These are phyloP conservation scores for Moelleriella libera DNA, from an alignment of 2,329 filamentous ascomycete genomes.

Conservation along the genomic window DNA sequence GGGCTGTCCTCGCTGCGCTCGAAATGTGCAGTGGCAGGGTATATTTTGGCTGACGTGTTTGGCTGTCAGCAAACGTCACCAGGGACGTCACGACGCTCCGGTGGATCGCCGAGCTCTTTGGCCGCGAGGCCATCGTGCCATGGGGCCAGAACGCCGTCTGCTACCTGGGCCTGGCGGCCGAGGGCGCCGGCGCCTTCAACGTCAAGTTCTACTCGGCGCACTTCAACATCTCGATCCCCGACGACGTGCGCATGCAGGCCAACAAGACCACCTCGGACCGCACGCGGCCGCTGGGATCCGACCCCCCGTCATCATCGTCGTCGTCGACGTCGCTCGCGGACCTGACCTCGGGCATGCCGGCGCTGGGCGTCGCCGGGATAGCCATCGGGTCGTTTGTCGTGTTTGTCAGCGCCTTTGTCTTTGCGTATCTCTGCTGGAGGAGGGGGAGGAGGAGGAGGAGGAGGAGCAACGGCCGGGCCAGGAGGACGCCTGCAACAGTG, in stretches of 20 bases:
- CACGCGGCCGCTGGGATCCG: too few species aligned
- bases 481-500: too few species aligned
- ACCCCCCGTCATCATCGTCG: neutral
- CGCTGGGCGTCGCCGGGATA: neutral
- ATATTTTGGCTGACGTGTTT: neutral
- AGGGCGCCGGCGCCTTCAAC: neutral
- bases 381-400: neutral
- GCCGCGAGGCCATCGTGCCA: neutral
- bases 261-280: neutral
- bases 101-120: neutral
- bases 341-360: neutral
- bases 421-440: neutral
- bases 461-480: neutral
- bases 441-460: neutral
- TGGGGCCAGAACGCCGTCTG: neutral
- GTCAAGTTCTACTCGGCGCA: neutral
- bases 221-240: neutral
- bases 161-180: neutral
- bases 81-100: neutral
- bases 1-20: too few species aligned
- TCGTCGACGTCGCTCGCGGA: neutral
- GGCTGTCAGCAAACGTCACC: neutral
- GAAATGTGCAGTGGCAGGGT: too few species aligned
- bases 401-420: neutral
- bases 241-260: neutral